Evolutionary conservation across 306 rosid genomes (phyloP), one percentile per base, ranked within the genome.

Genomic region (Medicago lupulina): DNA sequence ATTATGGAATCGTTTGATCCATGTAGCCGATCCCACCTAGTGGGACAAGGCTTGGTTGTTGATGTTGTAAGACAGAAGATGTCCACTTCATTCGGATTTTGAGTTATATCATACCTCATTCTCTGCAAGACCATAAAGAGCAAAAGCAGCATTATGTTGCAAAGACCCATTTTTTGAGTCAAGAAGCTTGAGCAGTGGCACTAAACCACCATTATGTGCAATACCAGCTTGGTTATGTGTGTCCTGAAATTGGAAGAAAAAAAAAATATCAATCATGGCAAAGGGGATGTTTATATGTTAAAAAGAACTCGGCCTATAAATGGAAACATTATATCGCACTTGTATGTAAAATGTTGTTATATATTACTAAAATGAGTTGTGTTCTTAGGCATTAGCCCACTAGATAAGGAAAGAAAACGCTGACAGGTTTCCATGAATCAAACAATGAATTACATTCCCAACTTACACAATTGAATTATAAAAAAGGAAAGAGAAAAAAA

Each of bases 81-180:
- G 51, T 76, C 40, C 65, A 73, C 28, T 59, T 74, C 59, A 75
- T 43, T 72, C 41, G 12, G 64, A 76, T 72, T 76, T 25, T 57
- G 38, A 67, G 38, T 68, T 50, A 65, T 38, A 75, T 1, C 81
- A 72, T 73, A 95, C 98, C 96, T 96, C 99, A 53, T 96, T 96
- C 78, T 96, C 99, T 34, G 99, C 97, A 77, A 96, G 97, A 60
- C 99, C 99, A 79, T 96, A 96, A 74, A 96, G 96, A 62, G 99
- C 93, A 84, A 96, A 96, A 69, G 99, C 99, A 28, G 98, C 97
- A 89, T 96, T 96, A 83, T 96, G 99, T 81, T 96, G 99, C 86
- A 96, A 81, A 46, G 99, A 92, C 73, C 99, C 99, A 84, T 92
- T 96, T 89, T 89, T 92, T 1, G 98, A 92, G 89, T 96, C 98